Conservation (phyloP, 208 protist genomes). For the Crithidia thermophila region DNA sequence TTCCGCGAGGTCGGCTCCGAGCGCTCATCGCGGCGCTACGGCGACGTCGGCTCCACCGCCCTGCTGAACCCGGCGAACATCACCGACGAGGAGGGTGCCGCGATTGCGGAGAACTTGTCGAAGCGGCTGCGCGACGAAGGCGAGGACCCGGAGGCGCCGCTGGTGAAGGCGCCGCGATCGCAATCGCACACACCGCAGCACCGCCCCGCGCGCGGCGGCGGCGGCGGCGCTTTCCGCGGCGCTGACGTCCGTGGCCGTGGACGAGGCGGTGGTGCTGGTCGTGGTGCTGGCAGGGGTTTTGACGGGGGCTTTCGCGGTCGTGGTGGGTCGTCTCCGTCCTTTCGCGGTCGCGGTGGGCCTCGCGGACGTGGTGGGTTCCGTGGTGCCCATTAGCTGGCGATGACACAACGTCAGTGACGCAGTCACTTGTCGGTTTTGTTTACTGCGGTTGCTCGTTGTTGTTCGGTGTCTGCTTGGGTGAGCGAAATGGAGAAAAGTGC, state of each 20-base stretch:
- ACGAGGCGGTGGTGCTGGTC: conserved; percentile 11
- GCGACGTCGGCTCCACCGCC: conserved; percentile 66
- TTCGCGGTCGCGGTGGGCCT: conserved; percentile 1
- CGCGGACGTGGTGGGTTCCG: conserved; percentile 3
- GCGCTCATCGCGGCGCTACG: conserved; percentile 77
- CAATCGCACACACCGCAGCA: not conserved
- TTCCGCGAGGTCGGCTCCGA: conserved; percentile 76
- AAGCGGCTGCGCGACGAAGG: conserved; percentile 68
- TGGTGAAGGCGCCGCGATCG: not conserved
- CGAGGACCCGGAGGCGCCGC: conserved; percentile 29
- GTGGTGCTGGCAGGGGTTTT: not conserved
- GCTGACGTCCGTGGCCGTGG: conserved; percentile 2
- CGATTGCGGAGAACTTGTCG: conserved; percentile 52
- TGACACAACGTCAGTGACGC: not conserved
- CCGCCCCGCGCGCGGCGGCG: not conserved
- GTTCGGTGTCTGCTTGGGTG: not conserved
- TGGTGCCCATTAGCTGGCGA: no score
- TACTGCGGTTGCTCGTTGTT: not conserved
- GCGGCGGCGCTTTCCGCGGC: conserved; percentile 3
- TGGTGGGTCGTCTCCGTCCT: not conserved
- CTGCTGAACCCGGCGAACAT: conserved; percentile 63
- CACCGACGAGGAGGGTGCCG: conserved; percentile 50
- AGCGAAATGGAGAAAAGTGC: not conserved
- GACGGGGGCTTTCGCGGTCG: not conserved
- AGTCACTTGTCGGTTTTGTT: not conserved